Evolutionary conservation across 305 asterid species (phyloP).

Genomic region (Striga hermonthica): DNA sequence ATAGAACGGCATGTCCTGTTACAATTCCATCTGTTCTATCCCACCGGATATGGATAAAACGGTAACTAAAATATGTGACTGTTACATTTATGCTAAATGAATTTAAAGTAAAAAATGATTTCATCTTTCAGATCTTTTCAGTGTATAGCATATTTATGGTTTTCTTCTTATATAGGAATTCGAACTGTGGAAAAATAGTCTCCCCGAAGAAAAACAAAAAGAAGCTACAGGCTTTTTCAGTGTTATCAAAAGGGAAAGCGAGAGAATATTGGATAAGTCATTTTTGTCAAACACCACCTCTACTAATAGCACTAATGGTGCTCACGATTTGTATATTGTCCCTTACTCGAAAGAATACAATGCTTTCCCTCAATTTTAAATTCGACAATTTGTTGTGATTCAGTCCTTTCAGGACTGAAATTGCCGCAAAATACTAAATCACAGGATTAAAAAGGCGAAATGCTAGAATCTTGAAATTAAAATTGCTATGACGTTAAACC

Average conservation of each 20-base stretch:
- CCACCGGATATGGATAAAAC: slow-evolving; percentile 93
- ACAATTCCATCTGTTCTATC: slow-evolving; percentile 86
- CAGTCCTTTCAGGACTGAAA: too few species aligned
- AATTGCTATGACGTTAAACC: too few species aligned
- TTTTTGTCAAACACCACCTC: slow-evolving; percentile 30
- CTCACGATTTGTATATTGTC: slow-evolving; percentile 66
- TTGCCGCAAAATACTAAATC: too few species aligned
- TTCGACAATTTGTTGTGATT: too few species aligned
- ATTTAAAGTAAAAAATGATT: slow-evolving; percentile 5
- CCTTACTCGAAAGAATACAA: slow-evolving; percentile 80
- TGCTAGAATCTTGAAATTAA: too few species aligned
- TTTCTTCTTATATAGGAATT: slow-evolving; percentile 54
- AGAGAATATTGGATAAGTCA: slow-evolving; percentile 48
- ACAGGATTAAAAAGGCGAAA: too few species aligned
- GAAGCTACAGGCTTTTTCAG: slow-evolving; percentile 84
- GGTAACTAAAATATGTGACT: slow-evolving; percentile 44
- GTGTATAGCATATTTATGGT: not conserved
- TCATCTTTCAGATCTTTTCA: slow-evolving; percentile 16
- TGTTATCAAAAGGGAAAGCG: slow-evolving; percentile 80
- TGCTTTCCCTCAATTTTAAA: slow-evolving; percentile 42
- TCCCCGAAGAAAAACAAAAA: slow-evolving; percentile 63
- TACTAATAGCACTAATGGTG: slow-evolving; percentile 30
- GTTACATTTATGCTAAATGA: slow-evolving; percentile 11
- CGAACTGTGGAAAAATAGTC: slow-evolving; percentile 76
- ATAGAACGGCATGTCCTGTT: slow-evolving; percentile 70